These are phyloP conservation scores for Microstegium vimineum DNA, from an alignment of 176 grass and related monocot species.

Conservation along the genomic window DNA sequence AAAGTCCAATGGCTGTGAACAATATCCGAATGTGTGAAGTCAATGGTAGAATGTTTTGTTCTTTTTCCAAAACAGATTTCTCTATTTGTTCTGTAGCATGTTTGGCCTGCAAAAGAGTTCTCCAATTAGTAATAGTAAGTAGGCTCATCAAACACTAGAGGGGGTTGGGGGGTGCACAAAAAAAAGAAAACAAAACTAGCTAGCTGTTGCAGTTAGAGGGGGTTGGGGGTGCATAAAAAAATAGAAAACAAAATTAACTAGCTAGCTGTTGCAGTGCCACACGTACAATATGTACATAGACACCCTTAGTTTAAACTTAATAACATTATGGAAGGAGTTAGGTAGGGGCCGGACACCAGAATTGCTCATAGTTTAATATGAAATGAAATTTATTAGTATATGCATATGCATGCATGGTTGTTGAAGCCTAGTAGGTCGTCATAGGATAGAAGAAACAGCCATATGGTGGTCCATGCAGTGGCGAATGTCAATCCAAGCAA, in stretches of 20 bases:
- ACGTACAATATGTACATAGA: too few species aligned
- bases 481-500: conserved; percentile 55
- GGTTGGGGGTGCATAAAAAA: too few species aligned
- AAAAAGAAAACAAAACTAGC: not conserved
- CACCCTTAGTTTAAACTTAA: too few species aligned
- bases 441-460: not conserved
- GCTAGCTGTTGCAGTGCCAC: too few species aligned
- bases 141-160: not conserved
- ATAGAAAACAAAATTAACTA: too few species aligned
- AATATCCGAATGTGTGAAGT: not conserved
- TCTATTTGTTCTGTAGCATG: not conserved
- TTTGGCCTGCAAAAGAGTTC: not conserved
- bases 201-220: not conserved
- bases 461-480: not conserved
- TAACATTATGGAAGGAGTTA: too few species aligned
- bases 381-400: not conserved
- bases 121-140: not conserved
- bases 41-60: not conserved
- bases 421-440: not conserved
- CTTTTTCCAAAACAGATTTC: not conserved
- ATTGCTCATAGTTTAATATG: not conserved
- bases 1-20: not conserved
- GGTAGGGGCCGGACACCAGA: not conserved
- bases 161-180: not conserved
- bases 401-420: not conserved